A percentile compares a stretch with the other conserved stretches of the same genome.
Evolutionary conservation across 2,329 filamentous ascomycete species (phyloP).

Genomic region (Biscogniauxia sp.): DNA sequence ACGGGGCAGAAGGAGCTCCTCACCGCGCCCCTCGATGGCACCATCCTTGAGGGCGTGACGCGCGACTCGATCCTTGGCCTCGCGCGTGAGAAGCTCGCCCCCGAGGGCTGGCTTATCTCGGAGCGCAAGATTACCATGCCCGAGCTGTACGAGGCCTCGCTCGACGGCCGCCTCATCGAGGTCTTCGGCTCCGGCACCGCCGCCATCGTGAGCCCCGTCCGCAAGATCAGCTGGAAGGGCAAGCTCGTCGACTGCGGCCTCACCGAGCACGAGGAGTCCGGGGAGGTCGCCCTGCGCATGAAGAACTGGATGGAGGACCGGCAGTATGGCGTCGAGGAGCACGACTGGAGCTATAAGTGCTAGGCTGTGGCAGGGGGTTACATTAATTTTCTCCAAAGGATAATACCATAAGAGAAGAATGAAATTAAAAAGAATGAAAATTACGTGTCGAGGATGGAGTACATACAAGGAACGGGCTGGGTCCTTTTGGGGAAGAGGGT

Average conservation of each 20-base stretch:
- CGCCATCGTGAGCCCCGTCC: constrained; percentile 86
- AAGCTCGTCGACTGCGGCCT: constrained; percentile 80
- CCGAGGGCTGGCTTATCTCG: constrained; percentile 82
- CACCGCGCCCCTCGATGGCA: constrained; percentile 94
- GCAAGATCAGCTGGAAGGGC: constrained; percentile 86
- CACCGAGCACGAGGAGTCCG: constrained; percentile 77
- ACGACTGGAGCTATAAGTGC: constrained; percentile 77
- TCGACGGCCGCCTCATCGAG: constrained; percentile 84
- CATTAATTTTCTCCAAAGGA: too few relatives aligned
- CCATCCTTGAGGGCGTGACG: constrained; percentile 92
- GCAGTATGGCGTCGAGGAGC: constrained; percentile 91
- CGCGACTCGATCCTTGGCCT: constrained; percentile 86
- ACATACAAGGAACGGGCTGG: neutral
- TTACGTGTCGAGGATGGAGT: too few relatives aligned
- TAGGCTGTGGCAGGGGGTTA: too few relatives aligned
- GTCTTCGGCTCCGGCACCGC: constrained; percentile 93
- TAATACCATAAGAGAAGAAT: too few relatives aligned
- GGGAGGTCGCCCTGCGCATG: constrained; percentile 80
- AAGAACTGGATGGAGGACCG: constrained; percentile 96
- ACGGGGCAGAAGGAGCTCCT: constrained; percentile 89
- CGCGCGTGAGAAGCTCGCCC: constrained; percentile 76
- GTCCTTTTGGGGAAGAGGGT: too few relatives aligned
- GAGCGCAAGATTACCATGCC: constrained; percentile 93
- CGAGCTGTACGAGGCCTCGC: constrained; percentile 76
- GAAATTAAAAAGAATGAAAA: neutral